phyloP scores from a whole-genome alignment of 805 yeast genomes.

The Clavispora phyllophila region DNA sequence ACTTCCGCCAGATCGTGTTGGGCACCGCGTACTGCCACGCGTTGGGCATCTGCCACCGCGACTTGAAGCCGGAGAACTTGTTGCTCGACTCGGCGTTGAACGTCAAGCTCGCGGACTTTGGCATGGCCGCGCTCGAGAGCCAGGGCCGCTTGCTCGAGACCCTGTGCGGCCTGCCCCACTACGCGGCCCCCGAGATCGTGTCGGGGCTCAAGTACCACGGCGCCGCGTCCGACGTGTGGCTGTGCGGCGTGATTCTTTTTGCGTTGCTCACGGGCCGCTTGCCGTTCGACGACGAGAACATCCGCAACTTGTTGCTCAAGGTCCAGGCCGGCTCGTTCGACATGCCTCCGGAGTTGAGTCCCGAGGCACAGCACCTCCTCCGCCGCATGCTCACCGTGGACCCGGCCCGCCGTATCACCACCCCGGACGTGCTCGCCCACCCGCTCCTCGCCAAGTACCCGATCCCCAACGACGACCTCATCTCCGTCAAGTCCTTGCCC shows the following conservation, averaged over 20 bases:
- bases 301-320: slow-evolving; percentile 62
- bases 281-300: slow-evolving; percentile 81
- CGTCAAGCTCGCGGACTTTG: slow-evolving; percentile 80
- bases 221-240: slow-evolving; percentile 83
- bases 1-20: slow-evolving; percentile 69
- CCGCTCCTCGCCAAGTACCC: slow-evolving; percentile 52
- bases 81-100: slow-evolving; percentile 60
- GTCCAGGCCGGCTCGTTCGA: slow-evolving; percentile 73
- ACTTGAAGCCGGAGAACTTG: slow-evolving; percentile 76
- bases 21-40: slow-evolving; percentile 82
- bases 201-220: slow-evolving; percentile 77
- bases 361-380: slow-evolving; percentile 65
- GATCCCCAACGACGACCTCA: slow-evolving; percentile 40
- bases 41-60: slow-evolving; percentile 75
- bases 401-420: slow-evolving; percentile 67
- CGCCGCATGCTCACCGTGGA: slow-evolving; percentile 62
- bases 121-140: slow-evolving; percentile 83
- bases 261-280: slow-evolving; percentile 76
- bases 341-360: slow-evolving; percentile 60
- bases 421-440: slow-evolving; percentile 59
- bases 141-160: slow-evolving; percentile 69
- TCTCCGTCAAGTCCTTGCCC: slow-evolving; percentile 44
- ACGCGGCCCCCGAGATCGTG: slow-evolving; percentile 85
- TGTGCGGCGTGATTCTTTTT: slow-evolving; percentile 78
- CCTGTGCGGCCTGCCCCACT: slow-evolving; percentile 84